A percentile compares a stretch with the other conserved stretches of the same genome.
Evolutionary conservation across 2,329 filamentous ascomycete species (phyloP).

Genomic region (Aspergillus melleus): DNA sequence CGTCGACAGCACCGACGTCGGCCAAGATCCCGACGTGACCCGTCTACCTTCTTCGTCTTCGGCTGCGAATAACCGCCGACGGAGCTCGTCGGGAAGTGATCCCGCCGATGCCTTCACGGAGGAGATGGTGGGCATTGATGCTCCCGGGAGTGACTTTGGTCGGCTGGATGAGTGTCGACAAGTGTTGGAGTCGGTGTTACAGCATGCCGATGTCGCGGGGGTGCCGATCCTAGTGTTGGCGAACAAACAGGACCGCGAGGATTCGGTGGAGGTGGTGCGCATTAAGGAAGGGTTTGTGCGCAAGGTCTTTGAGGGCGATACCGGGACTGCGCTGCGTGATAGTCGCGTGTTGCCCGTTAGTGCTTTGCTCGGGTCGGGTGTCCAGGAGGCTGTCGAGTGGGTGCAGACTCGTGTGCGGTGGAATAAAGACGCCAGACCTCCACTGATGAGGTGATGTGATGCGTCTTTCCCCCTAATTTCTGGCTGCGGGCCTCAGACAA

Average conservation of each 20-base stretch:
- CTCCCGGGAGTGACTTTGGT: slow-evolving; percentile 38
- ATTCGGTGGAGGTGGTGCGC: slow-evolving; percentile 93
- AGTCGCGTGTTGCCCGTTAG: slow-evolving; percentile 88
- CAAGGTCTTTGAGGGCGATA: slow-evolving; percentile 93
- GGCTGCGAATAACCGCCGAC: slow-evolving; percentile 18
- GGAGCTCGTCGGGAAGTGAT: slow-evolving; percentile 21
- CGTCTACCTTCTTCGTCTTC: slow-evolving; percentile 37
- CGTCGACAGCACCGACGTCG: slow-evolving; percentile 91
- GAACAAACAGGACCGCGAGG: slow-evolving; percentile 97
- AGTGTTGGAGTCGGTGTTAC: slow-evolving; percentile 86
- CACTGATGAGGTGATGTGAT: slow-evolving; percentile 75
- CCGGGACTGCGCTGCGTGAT: slow-evolving; percentile 81
- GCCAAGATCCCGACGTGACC: slow-evolving; percentile 70
- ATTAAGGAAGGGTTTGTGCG: slow-evolving; percentile 97
- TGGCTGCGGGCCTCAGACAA: not conserved
- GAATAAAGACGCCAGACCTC: slow-evolving; percentile 92
- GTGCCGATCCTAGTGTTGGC: slow-evolving; percentile 90
- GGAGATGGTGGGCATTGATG: slow-evolving; percentile 37
- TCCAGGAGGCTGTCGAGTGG: slow-evolving; percentile 97
- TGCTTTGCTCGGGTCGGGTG: slow-evolving; percentile 78
- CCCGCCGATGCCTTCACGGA: slow-evolving; percentile 30
- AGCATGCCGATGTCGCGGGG: slow-evolving; percentile 82
- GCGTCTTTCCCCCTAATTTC: too few species aligned
- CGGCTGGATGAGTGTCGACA: slow-evolving; percentile 84
- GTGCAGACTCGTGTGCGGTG: slow-evolving; percentile 86